Base-by-base conservation (phyloP, 2,329 filamentous ascomycete species). In the Xylariaceae sp. region DNA sequence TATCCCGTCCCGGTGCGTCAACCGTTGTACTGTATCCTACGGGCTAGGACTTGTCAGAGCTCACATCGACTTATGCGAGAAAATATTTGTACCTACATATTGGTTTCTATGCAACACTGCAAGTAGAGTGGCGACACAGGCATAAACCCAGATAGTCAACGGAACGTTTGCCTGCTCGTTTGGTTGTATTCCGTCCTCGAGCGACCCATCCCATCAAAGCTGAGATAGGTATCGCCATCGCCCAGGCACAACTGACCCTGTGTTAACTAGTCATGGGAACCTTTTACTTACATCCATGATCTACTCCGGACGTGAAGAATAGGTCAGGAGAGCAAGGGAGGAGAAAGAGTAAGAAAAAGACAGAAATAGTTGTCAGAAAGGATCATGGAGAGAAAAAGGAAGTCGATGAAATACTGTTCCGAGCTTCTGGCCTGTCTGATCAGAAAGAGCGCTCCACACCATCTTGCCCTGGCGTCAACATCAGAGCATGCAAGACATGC, bases 401-500 rank as follows among this genome's bases (percentile, higher is more conserved):
- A 44, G 41, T 45, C 41, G 41, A 13, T 13, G 41, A 30, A 30
- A 45, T 6, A 45, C 13, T 45, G 13, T 45, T 45, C 13, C 18
- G 35, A 30, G 23, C 23, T 30, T 30, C 23, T 30, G 23, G 23
- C 23, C 23, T 30, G 51, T 34, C 55, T 60, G 57, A 55, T 59
- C 49, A 57, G n/a, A 58, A 39, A 58, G 17, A 49, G 49, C 39
- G 58, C 56, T 56, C 48, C 53, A 61, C 58, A 48, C 55, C 54
- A 51, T 57, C 30, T 57, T 62, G 35, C 60, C 55, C 52, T 37
- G 52, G 15, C n/a, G 35, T 48, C 17, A 49, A 44, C 53, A 54
- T 15, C 47, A 56, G n/a, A 18, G 41, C 52, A 53, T 53, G 52
- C 61, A 61, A 59, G 56, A 63, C 61, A 63, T 55, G 53, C 51